These are phyloP conservation scores for Orbilia blumenaviensis DNA, from an alignment of 2,329 filamentous ascomycete genomes.

Conservation along the genomic window DNA sequence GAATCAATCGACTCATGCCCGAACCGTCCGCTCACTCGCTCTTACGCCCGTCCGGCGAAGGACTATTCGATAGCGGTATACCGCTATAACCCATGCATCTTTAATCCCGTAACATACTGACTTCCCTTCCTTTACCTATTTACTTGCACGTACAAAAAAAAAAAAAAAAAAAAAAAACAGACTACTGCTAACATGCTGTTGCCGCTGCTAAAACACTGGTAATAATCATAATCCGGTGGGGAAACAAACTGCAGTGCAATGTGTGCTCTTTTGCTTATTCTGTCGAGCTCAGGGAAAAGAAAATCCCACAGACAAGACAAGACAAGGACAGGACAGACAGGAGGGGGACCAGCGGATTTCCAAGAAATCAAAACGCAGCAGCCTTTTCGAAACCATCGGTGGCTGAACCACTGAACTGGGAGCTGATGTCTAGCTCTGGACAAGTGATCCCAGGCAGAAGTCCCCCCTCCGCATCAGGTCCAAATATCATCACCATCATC, in stretches of 20 bases:
- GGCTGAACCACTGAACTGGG: conserved; percentile 53
- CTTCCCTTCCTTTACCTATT: no score
- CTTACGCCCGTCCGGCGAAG: conserved; percentile 32
- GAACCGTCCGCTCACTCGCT: conserved; percentile 16
- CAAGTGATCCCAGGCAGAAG: conserved; percentile 51
- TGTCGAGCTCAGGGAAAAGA: conserved; percentile 29
- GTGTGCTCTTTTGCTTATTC: conserved; percentile 42
- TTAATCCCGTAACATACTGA: no score
- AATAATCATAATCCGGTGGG: conserved; percentile 31
- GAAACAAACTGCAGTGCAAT: not conserved
- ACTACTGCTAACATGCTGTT: not conserved
- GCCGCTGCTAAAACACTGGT: no score
- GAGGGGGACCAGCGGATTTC: conserved; percentile 30
- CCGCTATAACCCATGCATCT: no score
- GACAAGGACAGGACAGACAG: not conserved
- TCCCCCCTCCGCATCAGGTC: conserved; percentile 10
- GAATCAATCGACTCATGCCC: no score
- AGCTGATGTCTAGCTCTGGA: conserved; percentile 49
- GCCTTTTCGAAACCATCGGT: conserved; percentile 44
- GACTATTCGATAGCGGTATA: conserved; percentile 9
- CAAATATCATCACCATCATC: not conserved
- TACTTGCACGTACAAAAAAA: not conserved
- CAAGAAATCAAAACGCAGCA: conserved; percentile 42
- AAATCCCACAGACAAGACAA: conserved; percentile 1
- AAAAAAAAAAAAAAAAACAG: not conserved